Evolutionary conservation across 495 filamentous ascomycete genomes (phyloP), one percentile per base, ranked within the genome.

Genomic region (Annulohypoxylon moriforme): DNA sequence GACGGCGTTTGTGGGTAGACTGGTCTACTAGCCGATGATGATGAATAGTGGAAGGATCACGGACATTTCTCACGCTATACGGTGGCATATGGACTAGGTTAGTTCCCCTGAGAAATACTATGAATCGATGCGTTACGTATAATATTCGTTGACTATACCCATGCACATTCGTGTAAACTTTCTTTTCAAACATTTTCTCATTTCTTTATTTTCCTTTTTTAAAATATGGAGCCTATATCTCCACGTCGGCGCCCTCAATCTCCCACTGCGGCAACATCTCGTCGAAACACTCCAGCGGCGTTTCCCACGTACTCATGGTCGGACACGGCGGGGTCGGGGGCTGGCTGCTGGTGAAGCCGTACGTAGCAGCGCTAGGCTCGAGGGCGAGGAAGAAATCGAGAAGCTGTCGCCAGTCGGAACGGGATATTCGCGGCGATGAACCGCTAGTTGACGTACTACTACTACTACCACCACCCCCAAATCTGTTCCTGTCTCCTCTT

Each of bases 371-470:
- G 24, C 69, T 73, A 3, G 69, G 60, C 63, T 80, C 78, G n/a
- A 81, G 72, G 2, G 66, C 69, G 20, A 73, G 65, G 57, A 82
- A 82, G 49, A 82, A 71, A 14, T 69, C 75, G 70, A 81, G 72
- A 53, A 81, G 75, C 29, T 76, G 76, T 2, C 70, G 52, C 75
- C 79, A 80, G 56, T 78, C 69, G 50, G 77, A 68, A 10, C 64
- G 68, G 25, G 61, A 58, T 47, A 71, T 64, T 10, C 65, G 59
- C 29, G 55, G 67, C 6, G 67, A 34, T 33, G 29, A 25, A 9
- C 50, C 31, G 6, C 7, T 22, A 1, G 36, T 29, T 27, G 13
- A 34, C 8, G 24, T 1, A n/a, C 3, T 16, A n/a, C 34, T 4
- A n/a, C 34, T 4, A 3, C 7, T 42, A 25, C 11, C 13, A 10